phyloP scores from a whole-genome alignment of 2,329 filamentous ascomycete genomes.

The Neonectria magnoliae region DNA sequence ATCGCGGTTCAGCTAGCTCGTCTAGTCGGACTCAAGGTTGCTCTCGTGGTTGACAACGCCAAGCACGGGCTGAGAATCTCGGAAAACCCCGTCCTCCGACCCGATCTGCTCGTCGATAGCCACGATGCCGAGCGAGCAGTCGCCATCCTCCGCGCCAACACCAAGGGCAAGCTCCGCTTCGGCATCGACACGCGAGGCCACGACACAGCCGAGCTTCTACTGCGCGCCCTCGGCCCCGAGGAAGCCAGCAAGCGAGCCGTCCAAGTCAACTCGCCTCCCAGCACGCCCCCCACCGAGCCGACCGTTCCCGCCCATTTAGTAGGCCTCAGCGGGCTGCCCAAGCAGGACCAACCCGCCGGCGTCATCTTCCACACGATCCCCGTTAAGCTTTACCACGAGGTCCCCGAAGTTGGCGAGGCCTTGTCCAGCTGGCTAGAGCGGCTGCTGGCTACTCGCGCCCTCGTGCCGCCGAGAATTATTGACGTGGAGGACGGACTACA shows the following conservation, averaged over 20 bases:
- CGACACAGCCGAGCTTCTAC: constrained; percentile 68
- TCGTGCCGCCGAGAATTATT: constrained; percentile 73
- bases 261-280: constrained; percentile 48
- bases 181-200: constrained; percentile 74
- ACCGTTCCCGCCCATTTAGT: constrained; percentile 65
- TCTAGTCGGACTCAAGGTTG: constrained; percentile 70
- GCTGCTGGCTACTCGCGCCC: constrained; percentile 62
- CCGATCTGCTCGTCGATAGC: constrained; percentile 76
- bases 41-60: constrained; percentile 72
- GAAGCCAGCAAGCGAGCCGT: constrained; percentile 53
- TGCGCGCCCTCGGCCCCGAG: constrained; percentile 48
- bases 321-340: constrained; percentile 74
- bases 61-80: constrained; percentile 71
- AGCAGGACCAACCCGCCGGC: constrained; percentile 55
- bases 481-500: constrained; percentile 70
- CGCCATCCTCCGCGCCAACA: constrained; percentile 69
- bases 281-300: constrained; percentile 47
- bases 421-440: constrained; percentile 74
- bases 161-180: constrained; percentile 68
- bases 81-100: constrained; percentile 52
- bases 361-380: constrained; percentile 72
- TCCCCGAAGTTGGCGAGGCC: constrained; percentile 69
- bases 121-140: constrained; percentile 73
- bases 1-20: constrained; percentile 75
- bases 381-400: constrained; percentile 80